Conservation (phyloP, 768 basidiomycete genomes). For the Flagelloscypha sp. region DNA sequence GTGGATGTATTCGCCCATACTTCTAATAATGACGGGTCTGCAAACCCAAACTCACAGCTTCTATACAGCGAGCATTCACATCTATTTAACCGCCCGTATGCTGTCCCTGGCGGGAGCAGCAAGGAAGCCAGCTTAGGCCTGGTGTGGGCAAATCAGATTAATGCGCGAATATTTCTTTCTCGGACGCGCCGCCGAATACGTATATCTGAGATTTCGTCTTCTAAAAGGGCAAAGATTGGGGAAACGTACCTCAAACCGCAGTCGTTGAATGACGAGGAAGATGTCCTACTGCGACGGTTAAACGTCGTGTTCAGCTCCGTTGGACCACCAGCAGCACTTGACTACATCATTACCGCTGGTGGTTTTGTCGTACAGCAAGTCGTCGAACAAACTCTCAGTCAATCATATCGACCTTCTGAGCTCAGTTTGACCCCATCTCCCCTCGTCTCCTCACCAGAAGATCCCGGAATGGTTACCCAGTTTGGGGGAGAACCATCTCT, state of each 20-base stretch:
- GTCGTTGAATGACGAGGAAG: constrained; percentile 24
- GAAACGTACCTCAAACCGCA: background rate
- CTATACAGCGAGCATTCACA: constrained; percentile 66
- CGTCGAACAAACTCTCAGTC: background rate
- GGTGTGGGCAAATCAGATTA: constrained; percentile 91
- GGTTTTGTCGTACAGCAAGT: constrained; percentile 41
- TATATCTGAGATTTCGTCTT: constrained; percentile 28
- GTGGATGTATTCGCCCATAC: constrained; percentile 52
- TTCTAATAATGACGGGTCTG: constrained; percentile 12
- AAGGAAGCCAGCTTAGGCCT: constrained; percentile 85
- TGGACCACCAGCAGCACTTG: constrained; percentile 46
- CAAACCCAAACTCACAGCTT: constrained; percentile 28
- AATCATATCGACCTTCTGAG: background rate
- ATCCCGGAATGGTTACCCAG: too few species aligned
- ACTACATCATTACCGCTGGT: constrained; percentile 61
- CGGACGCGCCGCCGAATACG: constrained; percentile 65
- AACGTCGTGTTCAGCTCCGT: constrained; percentile 74
- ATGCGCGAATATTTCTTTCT: constrained; percentile 73
- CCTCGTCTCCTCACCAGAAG: too few species aligned
- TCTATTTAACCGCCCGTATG: constrained; percentile 66
- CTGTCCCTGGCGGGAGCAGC: constrained; percentile 43
- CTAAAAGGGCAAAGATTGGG: constrained; percentile 21
- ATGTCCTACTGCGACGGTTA: constrained; percentile 58
- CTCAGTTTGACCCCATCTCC: too few species aligned
- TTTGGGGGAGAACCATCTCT: too few species aligned